phyloP scores from a whole-genome alignment of 345 rosid species.

The Sonneratia caseolaris region DNA sequence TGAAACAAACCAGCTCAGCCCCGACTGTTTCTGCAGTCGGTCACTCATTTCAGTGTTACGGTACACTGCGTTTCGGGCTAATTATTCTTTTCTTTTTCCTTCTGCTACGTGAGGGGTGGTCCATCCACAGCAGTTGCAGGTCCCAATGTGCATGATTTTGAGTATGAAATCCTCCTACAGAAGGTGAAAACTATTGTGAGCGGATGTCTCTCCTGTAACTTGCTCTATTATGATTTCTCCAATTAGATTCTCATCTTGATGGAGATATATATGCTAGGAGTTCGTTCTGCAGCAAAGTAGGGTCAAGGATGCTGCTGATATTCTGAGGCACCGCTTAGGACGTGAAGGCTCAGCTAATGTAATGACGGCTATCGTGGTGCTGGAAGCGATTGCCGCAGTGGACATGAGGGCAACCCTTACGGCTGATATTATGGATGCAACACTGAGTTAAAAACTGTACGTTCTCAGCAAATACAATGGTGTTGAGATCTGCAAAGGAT shows the following conservation, averaged over 20 bases:
- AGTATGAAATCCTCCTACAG: conserved; percentile 1
- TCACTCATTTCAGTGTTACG: too few species aligned
- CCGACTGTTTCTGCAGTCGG: background rate
- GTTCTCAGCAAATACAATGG: background rate
- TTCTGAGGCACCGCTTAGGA: conserved; percentile 35
- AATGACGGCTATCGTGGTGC: conserved; percentile 41
- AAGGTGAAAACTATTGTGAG: conserved; percentile 6
- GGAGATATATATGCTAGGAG: background rate
- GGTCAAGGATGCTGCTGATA: conserved; percentile 33
- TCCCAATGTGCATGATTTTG: background rate
- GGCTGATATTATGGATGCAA: background rate
- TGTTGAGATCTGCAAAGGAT: background rate
- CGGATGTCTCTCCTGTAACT: background rate
- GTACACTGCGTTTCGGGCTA: background rate
- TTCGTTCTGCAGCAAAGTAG: conserved; percentile 46
- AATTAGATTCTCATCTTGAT: background rate
- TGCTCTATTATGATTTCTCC: background rate
- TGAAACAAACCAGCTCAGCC: background rate
- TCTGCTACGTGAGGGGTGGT: background rate
- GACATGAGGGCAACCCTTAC: conserved; percentile 17
- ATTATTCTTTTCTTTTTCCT: background rate
- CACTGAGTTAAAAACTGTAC: background rate
- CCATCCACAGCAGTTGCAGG: background rate
- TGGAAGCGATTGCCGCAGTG: conserved; percentile 50
- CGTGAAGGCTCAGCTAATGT: conserved; percentile 22